Base-by-base conservation (phyloP, 495 filamentous ascomycete species). In the Tuber brumale region DNA sequence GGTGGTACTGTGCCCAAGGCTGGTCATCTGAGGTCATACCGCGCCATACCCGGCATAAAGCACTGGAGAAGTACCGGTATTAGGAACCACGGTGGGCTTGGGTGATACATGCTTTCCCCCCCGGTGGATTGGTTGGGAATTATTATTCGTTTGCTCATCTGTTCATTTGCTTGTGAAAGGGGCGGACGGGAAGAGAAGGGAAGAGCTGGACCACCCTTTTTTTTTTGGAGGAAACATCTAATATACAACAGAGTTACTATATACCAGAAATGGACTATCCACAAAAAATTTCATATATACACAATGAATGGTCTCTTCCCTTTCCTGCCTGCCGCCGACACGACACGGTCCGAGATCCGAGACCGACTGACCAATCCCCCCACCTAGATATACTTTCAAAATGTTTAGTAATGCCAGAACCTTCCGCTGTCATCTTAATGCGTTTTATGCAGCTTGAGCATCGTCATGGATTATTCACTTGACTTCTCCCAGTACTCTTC, bases 401-500 rank as follows among this genome's bases (percentile, higher is more conserved):
- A 66, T 18, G 57, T 18, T 35, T 66, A 27, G 6, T 16, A 31
- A 35, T 19, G 12, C 57, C 57, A 66, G 27, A 31, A 4, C 27
- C 57, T 66, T 18, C 57, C 27, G 31, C 57, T 35, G 57, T 1
- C 27, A 35, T 19, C 51, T 27, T 14, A 61, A 5, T 61, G 51
- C 51, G 5, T 31, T 31, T 61, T 31, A 27, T 61, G 23, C 23
- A 61, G 70, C 31, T 44, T 44, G 70, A 23, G 39, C 19, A 27
- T 27, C 7, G 70, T 12, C 37, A 31, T 35, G 51, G 3, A 27
- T 16, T 23, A n/a, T 75, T 61, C 75, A 80, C 39, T 76, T 44
- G 51, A 75, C 70, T 46, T 81, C 79, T 23, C 79, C 79, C 46
- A 81, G 44, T 14, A 81, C 48, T 39, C 27, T 76, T 19, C 79